Percentiles rank a stretch among this genome's conserved stretches.
phyloP scores from a whole-genome alignment of 805 yeast genomes.

The Saturnispora zaruensis region DNA sequence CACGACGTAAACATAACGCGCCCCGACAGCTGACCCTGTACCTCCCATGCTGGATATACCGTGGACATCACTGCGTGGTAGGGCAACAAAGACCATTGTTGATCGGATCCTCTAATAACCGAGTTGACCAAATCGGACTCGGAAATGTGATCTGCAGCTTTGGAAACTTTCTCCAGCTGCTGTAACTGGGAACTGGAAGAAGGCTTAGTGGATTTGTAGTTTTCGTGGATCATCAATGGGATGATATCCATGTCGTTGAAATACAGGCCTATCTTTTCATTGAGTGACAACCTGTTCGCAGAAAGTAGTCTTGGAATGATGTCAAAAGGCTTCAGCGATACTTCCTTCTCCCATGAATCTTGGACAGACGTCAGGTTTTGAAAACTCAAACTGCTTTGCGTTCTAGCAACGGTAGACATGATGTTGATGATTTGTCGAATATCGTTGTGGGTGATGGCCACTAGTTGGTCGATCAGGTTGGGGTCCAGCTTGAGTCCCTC shows the following conservation, averaged over 20 bases:
- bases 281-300: constrained; percentile 52
- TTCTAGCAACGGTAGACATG: constrained; percentile 73
- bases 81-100: constrained; percentile 90
- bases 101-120: constrained; percentile 81
- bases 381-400: constrained; percentile 54
- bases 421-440: constrained; percentile 90
- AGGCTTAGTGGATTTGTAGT: constrained; percentile 67
- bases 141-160: constrained; percentile 85
- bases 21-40: constrained; percentile 62
- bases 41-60: constrained; percentile 65
- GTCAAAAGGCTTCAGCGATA: constrained; percentile 88
- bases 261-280: constrained; percentile 79
- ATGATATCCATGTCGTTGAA: constrained; percentile 93
- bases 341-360: constrained; percentile 78
- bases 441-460: constrained; percentile 79
- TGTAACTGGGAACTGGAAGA: constrained; percentile 33
- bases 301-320: constrained; percentile 62
- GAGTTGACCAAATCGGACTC: constrained; percentile 74
- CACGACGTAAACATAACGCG: constrained; percentile 75
- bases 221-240: constrained; percentile 94
- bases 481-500: constrained; percentile 79
- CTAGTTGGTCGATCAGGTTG: constrained; percentile 71
- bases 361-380: constrained; percentile 57
- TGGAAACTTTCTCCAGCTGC: constrained; percentile 55
- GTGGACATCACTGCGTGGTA: constrained; percentile 83